These are phyloP conservation scores for Austroboletus eburneus DNA, from an alignment of 768 basidiomycete genomes.

Conservation along the genomic window DNA sequence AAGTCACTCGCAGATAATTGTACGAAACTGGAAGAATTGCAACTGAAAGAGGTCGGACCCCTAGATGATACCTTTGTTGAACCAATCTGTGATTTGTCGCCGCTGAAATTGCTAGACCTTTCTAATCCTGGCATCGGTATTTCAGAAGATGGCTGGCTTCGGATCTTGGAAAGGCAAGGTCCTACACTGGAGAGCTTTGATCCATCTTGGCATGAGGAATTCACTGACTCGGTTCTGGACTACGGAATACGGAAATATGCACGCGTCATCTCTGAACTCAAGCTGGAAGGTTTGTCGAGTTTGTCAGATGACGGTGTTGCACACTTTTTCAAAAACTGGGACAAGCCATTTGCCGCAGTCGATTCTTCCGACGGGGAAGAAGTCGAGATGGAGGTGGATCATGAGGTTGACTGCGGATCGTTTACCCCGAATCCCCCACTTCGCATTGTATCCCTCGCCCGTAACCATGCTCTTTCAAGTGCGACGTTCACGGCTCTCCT, in stretches of 20 bases:
- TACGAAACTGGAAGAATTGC: constrained; percentile 59
- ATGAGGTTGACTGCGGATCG: background rate
- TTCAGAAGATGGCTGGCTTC: constrained; percentile 51
- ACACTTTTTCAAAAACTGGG: constrained; percentile 61
- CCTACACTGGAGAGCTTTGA: constrained; percentile 54
- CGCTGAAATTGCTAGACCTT: constrained; percentile 63
- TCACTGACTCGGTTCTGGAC: constrained; percentile 59
- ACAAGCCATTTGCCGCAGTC: constrained; percentile 10
- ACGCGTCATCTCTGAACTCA: constrained; percentile 46
- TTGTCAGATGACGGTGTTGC: constrained; percentile 71
- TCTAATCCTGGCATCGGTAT: constrained; percentile 55
- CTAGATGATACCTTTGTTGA: constrained; percentile 63
- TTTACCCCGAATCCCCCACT: constrained; percentile 44
- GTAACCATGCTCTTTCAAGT: constrained; percentile 52
- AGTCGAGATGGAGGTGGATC: constrained; percentile 20
- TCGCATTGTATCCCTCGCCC: constrained; percentile 51
- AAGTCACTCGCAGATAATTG: constrained; percentile 49
- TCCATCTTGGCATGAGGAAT: constrained; percentile 62
- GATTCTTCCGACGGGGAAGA: constrained; percentile 13
- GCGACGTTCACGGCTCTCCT: constrained; percentile 61
- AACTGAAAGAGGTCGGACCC: constrained; percentile 73
- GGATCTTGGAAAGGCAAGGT: constrained; percentile 54
- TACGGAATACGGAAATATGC: constrained; percentile 55
- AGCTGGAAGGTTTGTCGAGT: constrained; percentile 50
- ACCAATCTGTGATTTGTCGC: constrained; percentile 36